Evolutionary conservation across 179 eudicot genomes (phyloP).

Genomic region (Spergularia azorica): DNA sequence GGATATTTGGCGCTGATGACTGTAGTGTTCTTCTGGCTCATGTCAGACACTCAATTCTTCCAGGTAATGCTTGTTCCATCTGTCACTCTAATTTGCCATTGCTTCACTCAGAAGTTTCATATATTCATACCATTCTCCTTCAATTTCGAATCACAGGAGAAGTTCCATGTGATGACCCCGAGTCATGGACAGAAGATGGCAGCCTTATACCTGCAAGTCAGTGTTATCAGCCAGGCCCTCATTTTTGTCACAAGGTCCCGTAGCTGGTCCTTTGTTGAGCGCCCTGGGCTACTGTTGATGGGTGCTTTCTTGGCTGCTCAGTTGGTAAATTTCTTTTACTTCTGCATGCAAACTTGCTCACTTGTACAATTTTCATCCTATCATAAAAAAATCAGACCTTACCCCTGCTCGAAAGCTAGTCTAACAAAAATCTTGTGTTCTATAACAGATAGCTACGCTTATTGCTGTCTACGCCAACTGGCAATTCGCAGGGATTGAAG

Average conservation of each 20-base stretch:
- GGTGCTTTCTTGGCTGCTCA: slow-evolving; percentile 51
- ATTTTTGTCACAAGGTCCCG: slow-evolving; percentile 57
- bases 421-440: background rate
- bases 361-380: no score
- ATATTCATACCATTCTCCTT: background rate
- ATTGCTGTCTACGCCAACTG: slow-evolving; percentile 44
- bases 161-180: slow-evolving; percentile 37
- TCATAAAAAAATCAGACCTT: no score
- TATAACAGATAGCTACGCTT: slow-evolving; percentile 42
- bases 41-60: slow-evolving; percentile 36
- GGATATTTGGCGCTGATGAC: slow-evolving; percentile 49
- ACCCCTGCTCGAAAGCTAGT: no score
- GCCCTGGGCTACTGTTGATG: slow-evolving; percentile 46
- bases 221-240: slow-evolving; percentile 57
- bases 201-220: slow-evolving; percentile 56
- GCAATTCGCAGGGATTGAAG: slow-evolving; percentile 39
- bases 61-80: slow-evolving; percentile 16
- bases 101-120: background rate
- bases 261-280: slow-evolving; percentile 50
- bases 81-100: background rate
- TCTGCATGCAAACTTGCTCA: no score
- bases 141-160: slow-evolving; percentile 24
- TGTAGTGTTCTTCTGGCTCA: slow-evolving; percentile 48
- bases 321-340: slow-evolving; percentile 33
- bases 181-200: slow-evolving; percentile 40